Conservation (phyloP, 306 rosid genomes). For the Casuarina equisetifolia region DNA sequence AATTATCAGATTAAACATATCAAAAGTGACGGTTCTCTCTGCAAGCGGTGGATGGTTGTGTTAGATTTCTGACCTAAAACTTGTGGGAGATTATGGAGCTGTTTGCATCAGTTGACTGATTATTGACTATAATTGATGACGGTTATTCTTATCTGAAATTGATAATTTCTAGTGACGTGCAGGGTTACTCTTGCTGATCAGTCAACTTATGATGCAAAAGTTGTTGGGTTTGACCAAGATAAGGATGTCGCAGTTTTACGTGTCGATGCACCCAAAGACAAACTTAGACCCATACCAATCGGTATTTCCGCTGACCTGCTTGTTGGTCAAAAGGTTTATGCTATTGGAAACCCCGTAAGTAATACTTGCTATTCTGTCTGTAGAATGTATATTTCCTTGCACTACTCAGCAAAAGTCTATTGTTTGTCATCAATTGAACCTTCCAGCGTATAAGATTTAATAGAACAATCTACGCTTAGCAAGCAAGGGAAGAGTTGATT, state of each 20-base stretch:
- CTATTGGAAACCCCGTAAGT: conserved; percentile 98
- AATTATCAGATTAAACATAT: background rate
- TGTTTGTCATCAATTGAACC: conserved; percentile 5
- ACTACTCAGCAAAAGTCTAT: background rate
- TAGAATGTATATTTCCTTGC: conserved; percentile 4
- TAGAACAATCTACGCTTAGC: background rate
- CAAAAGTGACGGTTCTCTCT: background rate
- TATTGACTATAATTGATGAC: background rate
- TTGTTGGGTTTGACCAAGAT: conserved; percentile 99
- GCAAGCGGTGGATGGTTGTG: background rate
- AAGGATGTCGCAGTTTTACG: conserved; percentile 92
- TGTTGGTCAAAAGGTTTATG: conserved; percentile 97
- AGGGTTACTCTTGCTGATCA: conserved; percentile 98
- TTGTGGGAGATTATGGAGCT: background rate
- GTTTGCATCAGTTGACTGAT: background rate
- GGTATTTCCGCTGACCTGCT: conserved; percentile 93
- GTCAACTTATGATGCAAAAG: conserved; percentile 76
- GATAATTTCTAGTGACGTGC: conserved; percentile 34
- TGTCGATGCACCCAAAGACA: conserved; percentile 86
- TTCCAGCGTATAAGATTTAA: conserved; percentile 7
- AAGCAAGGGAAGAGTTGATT: conserved; percentile 4
- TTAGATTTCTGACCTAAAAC: background rate
- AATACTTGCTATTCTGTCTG: background rate
- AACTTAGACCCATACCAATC: conserved; percentile 83
- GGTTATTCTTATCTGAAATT: background rate